phyloP scores from a whole-genome alignment of 176 grass and related monocot genomes.

The Oryza coarctata region DNA sequence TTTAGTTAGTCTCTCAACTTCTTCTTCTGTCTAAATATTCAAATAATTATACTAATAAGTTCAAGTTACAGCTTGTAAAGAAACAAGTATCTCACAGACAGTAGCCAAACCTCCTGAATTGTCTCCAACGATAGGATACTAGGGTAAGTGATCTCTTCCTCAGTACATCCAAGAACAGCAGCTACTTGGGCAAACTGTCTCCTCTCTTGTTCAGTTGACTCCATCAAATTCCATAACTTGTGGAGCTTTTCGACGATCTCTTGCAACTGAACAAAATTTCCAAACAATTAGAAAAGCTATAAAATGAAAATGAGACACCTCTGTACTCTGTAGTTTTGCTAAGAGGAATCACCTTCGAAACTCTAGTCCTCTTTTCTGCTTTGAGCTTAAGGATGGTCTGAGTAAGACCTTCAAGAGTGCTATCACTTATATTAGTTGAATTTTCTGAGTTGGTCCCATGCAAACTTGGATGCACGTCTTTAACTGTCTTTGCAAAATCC shows the following conservation, averaged over 20 bases:
- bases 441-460: constrained; percentile 62
- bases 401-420: constrained; percentile 76
- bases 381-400: constrained; percentile 75
- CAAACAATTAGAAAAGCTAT: constrained; percentile 26
- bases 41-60: constrained; percentile 23
- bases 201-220: constrained; percentile 85
- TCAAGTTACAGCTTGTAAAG: constrained; percentile 9
- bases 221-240: constrained; percentile 92
- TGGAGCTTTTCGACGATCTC: constrained; percentile 63
- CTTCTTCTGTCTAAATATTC: constrained; percentile 62
- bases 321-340: not conserved
- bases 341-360: constrained; percentile 60
- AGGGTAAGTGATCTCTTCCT: constrained; percentile 63
- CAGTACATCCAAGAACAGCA: constrained; percentile 52
- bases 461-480: constrained; percentile 82
- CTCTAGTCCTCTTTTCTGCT: constrained; percentile 70
- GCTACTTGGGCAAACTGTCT: constrained; percentile 55
- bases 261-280: constrained; percentile 63
- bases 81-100: constrained; percentile 8
- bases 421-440: constrained; percentile 82
- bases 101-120: constrained; percentile 63
- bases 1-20: constrained; percentile 76
- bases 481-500: constrained; percentile 74
- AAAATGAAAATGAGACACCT: not conserved
- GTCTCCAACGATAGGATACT: constrained; percentile 69